phyloP scores from a whole-genome alignment of 306 rosid genomes.

The Luffa aegyptiaca region DNA sequence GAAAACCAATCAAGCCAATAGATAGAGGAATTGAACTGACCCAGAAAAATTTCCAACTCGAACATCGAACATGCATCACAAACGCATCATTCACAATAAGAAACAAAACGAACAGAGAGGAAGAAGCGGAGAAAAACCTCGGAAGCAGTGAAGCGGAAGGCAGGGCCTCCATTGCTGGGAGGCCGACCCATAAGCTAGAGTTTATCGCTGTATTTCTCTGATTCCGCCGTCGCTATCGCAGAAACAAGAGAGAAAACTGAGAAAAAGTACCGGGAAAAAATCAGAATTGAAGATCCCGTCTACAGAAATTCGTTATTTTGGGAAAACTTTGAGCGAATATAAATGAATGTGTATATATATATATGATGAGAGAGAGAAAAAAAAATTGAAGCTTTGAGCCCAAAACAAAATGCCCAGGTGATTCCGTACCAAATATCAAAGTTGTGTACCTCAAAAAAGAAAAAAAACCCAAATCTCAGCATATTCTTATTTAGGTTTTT shows the following conservation, averaged over 20 bases:
- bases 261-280: not conserved
- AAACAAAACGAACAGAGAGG: not conserved
- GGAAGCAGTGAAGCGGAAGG: constrained; percentile 70
- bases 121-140: constrained; percentile 43
- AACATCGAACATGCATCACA: not conserved
- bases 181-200: constrained; percentile 74
- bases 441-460: not conserved
- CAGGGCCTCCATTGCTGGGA: constrained; percentile 91
- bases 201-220: not conserved
- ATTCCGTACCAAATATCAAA: not conserved
- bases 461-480: not conserved
- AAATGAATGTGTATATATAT: not conserved
- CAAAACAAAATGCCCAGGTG: constrained; percentile 3
- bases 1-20: not conserved
- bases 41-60: not conserved
- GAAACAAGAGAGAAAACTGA: not conserved
- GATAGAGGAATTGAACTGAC: not conserved
- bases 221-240: constrained; percentile 9
- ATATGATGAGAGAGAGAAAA: not conserved
- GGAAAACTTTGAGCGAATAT: not conserved
- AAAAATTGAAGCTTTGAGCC: not conserved
- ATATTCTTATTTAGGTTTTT: constrained; percentile 1
- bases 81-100: not conserved
- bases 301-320: constrained; percentile 3
- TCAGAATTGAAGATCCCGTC: constrained; percentile 9